Evolutionary conservation across 2,329 filamentous ascomycete genomes (phyloP).

Genomic region (Aspergillus ibericus): DNA sequence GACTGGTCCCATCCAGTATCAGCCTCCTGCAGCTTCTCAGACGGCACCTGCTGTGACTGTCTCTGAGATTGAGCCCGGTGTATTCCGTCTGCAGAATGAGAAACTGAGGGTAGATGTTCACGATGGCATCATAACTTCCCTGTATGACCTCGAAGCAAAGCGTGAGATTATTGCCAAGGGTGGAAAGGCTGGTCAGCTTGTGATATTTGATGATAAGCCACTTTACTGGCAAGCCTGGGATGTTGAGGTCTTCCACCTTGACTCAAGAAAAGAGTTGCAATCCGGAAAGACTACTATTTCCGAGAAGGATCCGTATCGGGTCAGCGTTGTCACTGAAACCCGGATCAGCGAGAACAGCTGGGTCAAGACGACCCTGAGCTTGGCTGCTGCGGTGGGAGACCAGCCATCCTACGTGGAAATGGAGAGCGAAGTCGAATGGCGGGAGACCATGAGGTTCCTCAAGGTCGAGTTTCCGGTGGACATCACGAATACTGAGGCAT

Average conservation of each 20-base stretch:
- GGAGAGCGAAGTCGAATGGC: slow-evolving; percentile 89
- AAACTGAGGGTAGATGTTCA: slow-evolving; percentile 72
- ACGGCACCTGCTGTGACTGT: slow-evolving; percentile 44
- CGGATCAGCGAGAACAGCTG: slow-evolving; percentile 85
- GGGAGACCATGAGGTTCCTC: slow-evolving; percentile 94
- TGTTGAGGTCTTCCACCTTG: slow-evolving; percentile 92
- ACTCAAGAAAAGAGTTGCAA: slow-evolving; percentile 75
- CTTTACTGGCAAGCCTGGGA: slow-evolving; percentile 98
- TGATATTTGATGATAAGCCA: slow-evolving; percentile 96
- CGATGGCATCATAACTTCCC: slow-evolving; percentile 75
- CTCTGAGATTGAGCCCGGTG: slow-evolving; percentile 55
- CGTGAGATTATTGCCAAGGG: slow-evolving; percentile 74
- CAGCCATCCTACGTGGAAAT: slow-evolving; percentile 73
- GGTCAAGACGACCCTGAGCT: slow-evolving; percentile 80
- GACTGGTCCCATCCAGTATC: slow-evolving; percentile 44
- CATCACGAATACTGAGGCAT: slow-evolving; percentile 85
- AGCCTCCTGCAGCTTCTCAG: slow-evolving; percentile 23
- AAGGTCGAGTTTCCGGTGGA: slow-evolving; percentile 98
- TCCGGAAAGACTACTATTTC: slow-evolving; percentile 68
- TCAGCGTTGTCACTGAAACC: slow-evolving; percentile 79
- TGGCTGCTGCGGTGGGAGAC: slow-evolving; percentile 67
- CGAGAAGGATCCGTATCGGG: slow-evolving; percentile 71
- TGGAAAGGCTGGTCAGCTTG: slow-evolving; percentile 82
- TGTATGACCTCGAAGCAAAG: slow-evolving; percentile 71
- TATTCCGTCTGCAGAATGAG: slow-evolving; percentile 78